Base-by-base conservation (phyloP, 2,329 filamentous ascomycete species). In the Arthroderma sp. region DNA sequence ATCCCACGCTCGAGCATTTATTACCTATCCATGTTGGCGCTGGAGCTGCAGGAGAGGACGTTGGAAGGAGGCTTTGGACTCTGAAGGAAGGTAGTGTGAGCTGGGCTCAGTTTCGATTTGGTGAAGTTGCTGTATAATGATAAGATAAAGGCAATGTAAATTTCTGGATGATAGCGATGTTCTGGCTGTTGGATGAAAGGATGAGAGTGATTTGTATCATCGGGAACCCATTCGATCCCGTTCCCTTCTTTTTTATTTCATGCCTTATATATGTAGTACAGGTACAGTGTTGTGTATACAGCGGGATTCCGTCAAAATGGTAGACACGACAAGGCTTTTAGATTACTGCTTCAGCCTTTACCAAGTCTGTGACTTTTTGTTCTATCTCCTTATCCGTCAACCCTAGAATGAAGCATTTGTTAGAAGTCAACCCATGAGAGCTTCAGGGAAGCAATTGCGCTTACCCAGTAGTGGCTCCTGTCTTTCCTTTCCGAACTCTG, bases 331-430 rank as follows among this genome's bases (percentile, higher is more conserved):
- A 22, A 22, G 15, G 15, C 15, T 22, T 22, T 22, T 22, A 22
- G 15, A 22, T 22, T 3, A 22, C 15, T 22, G 56, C 54, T 49
- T 57, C 59, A 11, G 62, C 64, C 62, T 80, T 77, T 44, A 82
- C 79, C 50, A 85, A 62, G 42, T 69, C 67, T 45, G 77, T 75
- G 53, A 85, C 72, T 62, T 75, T 77, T 52, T 77, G 74, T 65
- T 84, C 81, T 50, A 85, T 83, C 54, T 79, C 74, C 63, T 82
- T 76, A 61, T 82, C 79, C 55, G 80, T 74, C 56, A 85, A 64
- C 50, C 78, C 79, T 81, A 51, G 29, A 36, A 39, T 30, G 36
- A 36, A 29, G 47, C 57, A 39, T 57, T 52, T 31, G 11, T 29
- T 42, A 46, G 38, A 34, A 43, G 22, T 38, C 28, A 38, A 6